Base-by-base conservation (phyloP, 192 early-diverging fungal genomes). In the Allomyces macrogynus region DNA sequence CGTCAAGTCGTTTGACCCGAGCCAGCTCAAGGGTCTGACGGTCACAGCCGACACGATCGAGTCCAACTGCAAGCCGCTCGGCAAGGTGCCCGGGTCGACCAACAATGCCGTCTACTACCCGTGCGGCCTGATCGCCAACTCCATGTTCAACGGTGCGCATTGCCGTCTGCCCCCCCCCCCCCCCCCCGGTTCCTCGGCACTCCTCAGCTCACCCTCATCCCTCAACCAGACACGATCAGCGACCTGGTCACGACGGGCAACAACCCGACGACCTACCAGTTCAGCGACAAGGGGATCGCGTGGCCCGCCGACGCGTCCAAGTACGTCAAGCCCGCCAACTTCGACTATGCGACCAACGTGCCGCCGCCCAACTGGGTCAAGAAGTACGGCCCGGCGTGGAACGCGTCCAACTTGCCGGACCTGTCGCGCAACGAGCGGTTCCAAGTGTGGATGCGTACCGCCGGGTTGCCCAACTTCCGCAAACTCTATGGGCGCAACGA, bases 381-480 rank as follows among this genome's bases (percentile, higher is more conserved):
- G 22, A 68, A 72, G 24, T 79, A 81, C 57, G 14, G 16, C 4
- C 20, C 44, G 65, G 49, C 49, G 49, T 40, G 32, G 32, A 72
- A 75, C n/a, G 68, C 65, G 1, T 66, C 67, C 18, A 78, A 84
- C 57, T 74, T 83, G 42, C 80, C 85, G 24, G 73, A 96, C 67
- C 76, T 89, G 40, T 64, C 69, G 18, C 64, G 68, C 10, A 77
- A 89, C 77, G 85, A 95, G 75, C 82, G 86, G 61, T 89, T 99
- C 68, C 88, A 93, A 69, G 96, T 99, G 22, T 99, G 96, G 96
- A 95, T 99, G 93, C 81, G 95, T 43, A 90, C 89, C 0, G 92
- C 92, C 22, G 92, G 95, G 11, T 78, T 95, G 63, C 96, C 96
- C 32, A 91, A 84, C 40, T 99, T 99, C 77, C 78, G 95, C 63